These are phyloP conservation scores for Kluyveromyces starmeri DNA, from an alignment of 805 yeast species.

Conservation along the genomic window DNA sequence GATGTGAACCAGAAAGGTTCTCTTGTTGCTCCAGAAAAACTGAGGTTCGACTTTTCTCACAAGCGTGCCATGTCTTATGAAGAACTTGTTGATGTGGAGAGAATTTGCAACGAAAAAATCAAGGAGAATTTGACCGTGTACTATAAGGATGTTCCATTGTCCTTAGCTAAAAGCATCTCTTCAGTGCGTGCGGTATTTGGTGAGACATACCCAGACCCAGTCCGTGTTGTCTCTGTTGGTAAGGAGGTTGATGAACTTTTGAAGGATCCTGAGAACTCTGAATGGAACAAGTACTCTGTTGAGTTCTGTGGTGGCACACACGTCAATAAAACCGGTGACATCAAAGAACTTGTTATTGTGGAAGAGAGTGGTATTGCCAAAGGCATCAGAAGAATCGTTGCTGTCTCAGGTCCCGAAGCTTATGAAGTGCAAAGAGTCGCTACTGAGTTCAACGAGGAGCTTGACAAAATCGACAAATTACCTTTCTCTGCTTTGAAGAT, in stretches of 20 bases:
- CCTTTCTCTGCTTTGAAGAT: slow-evolving; percentile 75
- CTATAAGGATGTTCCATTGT: slow-evolving; percentile 73
- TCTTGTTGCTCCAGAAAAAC: slow-evolving; percentile 86
- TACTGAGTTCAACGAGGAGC: slow-evolving; percentile 51
- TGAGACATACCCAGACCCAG: slow-evolving; percentile 98
- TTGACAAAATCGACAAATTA: slow-evolving; percentile 51
- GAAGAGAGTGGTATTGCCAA: slow-evolving; percentile 98
- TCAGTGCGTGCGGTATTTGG: slow-evolving; percentile 98
- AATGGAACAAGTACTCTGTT: slow-evolving; percentile 73
- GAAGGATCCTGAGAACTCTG: slow-evolving; percentile 54
- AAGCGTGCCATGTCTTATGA: slow-evolving; percentile 68
- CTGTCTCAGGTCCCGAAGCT: slow-evolving; percentile 89
- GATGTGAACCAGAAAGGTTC: slow-evolving; percentile 95
- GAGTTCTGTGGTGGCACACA: slow-evolving; percentile 99
- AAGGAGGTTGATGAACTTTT: slow-evolving; percentile 76
- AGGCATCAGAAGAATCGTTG: slow-evolving; percentile 97
- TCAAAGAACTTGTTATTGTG: slow-evolving; percentile 77
- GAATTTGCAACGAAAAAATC: slow-evolving; percentile 61
- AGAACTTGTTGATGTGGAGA: slow-evolving; percentile 71
- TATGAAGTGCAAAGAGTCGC: slow-evolving; percentile 84
- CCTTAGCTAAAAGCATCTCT: slow-evolving; percentile 59
- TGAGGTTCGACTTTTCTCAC: slow-evolving; percentile 94
- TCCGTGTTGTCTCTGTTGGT: slow-evolving; percentile 95
- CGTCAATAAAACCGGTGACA: slow-evolving; percentile 84
- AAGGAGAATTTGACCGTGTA: slow-evolving; percentile 63